Base-by-base conservation (phyloP, 2,329 filamentous ascomycete species). In the Tolypocladium pustulatum region DNA sequence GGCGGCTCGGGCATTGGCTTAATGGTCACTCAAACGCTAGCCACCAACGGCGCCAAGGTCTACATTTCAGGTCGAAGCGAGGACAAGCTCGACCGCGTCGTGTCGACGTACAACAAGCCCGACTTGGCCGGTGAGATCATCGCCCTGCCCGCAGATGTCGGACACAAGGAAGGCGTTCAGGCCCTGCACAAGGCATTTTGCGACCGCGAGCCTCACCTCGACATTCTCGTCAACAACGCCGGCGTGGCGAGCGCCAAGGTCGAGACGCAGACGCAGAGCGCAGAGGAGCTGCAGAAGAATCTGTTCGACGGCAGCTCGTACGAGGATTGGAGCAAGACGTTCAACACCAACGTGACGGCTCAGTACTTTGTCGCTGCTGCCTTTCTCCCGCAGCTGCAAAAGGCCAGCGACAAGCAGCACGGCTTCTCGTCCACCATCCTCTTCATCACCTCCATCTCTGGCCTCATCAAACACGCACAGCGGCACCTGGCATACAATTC, bases 301-400 rank as follows among this genome's bases (percentile, higher is more conserved):
- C 76, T 89, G 34, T 94, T 91, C 74, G 82, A 91, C 56, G 78
- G 81, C 49, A 78, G 86, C 3, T 82, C 75, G 0, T 78, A 89
- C 59, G 83, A 89, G 38, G 83, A 87, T 65, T 94, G 89, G 90
- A 80, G 79, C n/a, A 73, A 81, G 46, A 83, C 84, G 0, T 92
- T 88, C 76, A 82, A 83, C 60, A 90, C 88, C 25, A 91, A 95
- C 63, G 89, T 92, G 13, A 83, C 89, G 37, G 82, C 81, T 60
- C 78, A 85, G 58, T 88, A 84, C 75, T 88, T 86, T 63, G 77
- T 82, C 55, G 85, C 85, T 0, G 78, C 85, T 55, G 80, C 83
- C 0, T 79, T 88, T 52, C 80, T 84, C 1, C 84, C 85, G 0
- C 74, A 88, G 4, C 76, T 89, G 56, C 80, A 86, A 67, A 77